A percentile compares a stretch with the other conserved stretches of the same genome.
Conservation (phyloP, 2,329 filamentous ascomycete species). For the Exophiala bonariae region DNA sequence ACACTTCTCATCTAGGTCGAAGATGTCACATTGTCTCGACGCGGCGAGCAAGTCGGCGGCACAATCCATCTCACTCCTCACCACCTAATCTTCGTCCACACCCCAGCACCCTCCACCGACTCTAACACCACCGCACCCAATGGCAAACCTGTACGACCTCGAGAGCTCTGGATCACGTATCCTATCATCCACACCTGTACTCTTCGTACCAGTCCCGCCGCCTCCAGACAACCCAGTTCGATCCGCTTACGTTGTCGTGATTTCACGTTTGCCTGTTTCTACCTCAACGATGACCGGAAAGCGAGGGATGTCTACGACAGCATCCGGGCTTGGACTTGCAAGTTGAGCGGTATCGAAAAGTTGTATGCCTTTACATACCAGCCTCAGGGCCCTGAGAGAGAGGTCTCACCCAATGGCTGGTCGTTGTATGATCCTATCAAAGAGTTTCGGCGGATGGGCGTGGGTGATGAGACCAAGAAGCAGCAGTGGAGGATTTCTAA, state of each 20-base stretch:
- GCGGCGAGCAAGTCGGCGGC: constrained; percentile 57
- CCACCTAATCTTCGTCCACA: constrained; percentile 65
- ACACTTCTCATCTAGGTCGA: too few relatives aligned
- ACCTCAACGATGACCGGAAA: constrained; percentile 69
- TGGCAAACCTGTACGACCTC: constrained; percentile 42
- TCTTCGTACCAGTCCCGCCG: constrained; percentile 70
- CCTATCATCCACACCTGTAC: constrained; percentile 84
- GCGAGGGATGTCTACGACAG: constrained; percentile 86
- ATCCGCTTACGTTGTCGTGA: constrained; percentile 89
- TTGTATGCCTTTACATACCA: constrained; percentile 88
- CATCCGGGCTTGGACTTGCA: constrained; percentile 78
- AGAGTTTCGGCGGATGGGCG: constrained; percentile 85
- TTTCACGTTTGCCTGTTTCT: constrained; percentile 91
- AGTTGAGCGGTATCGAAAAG: constrained; percentile 78
- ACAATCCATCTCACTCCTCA: constrained; percentile 64
- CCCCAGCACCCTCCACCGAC: constrained; percentile 45
- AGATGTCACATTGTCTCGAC: constrained; percentile 60
- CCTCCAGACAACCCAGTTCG: constrained; percentile 71
- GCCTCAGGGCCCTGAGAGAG: constrained; percentile 68
- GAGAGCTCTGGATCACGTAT: constrained; percentile 91
- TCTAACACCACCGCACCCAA: constrained; percentile 38
- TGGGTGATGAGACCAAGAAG: constrained; percentile 75
- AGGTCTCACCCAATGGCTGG: constrained; percentile 69
- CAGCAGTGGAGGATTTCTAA: constrained; percentile 85
- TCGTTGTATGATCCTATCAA: constrained; percentile 78